Conservation (phyloP, 305 asterid species). For the Fraxinus dipetala region DNA sequence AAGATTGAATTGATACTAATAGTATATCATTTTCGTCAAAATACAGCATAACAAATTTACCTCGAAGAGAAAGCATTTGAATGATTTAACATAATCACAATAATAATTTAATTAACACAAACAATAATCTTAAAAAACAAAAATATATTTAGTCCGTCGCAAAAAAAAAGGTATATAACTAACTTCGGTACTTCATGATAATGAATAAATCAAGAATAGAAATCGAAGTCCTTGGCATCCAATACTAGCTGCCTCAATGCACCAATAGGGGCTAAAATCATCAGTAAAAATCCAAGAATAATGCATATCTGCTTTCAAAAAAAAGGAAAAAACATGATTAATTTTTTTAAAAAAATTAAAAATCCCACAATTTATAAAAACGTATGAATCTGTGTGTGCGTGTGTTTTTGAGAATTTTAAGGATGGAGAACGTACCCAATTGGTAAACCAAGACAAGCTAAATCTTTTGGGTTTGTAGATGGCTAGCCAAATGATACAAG, state of each 20-base stretch:
- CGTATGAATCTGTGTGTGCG: neutral
- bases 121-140: neutral
- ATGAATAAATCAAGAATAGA: slow-evolving; percentile 35
- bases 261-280: slow-evolving; percentile 47
- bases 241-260: slow-evolving; percentile 35
- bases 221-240: slow-evolving; percentile 33
- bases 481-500: slow-evolving; percentile 53
- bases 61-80: neutral
- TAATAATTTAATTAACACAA: neutral
- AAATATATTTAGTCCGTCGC: neutral
- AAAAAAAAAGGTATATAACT: neutral
- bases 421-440: slow-evolving; percentile 33
- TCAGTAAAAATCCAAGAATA: slow-evolving; percentile 34
- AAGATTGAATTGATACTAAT: neutral
- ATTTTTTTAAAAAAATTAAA: neutral
- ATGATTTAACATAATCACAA: neutral
- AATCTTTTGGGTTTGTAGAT: slow-evolving; percentile 42
- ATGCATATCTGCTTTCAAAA: slow-evolving; percentile 31
- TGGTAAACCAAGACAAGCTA: slow-evolving; percentile 43
- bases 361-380: neutral
- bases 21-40: neutral
- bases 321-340: neutral
- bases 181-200: neutral
- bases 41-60: too few relatives aligned
- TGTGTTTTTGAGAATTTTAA: neutral